Evolutionary conservation across 1,284 basidiomycete species (phyloP), one percentile per base, ranked within the genome.

Genomic region (Apiotrichum siamense): DNA sequence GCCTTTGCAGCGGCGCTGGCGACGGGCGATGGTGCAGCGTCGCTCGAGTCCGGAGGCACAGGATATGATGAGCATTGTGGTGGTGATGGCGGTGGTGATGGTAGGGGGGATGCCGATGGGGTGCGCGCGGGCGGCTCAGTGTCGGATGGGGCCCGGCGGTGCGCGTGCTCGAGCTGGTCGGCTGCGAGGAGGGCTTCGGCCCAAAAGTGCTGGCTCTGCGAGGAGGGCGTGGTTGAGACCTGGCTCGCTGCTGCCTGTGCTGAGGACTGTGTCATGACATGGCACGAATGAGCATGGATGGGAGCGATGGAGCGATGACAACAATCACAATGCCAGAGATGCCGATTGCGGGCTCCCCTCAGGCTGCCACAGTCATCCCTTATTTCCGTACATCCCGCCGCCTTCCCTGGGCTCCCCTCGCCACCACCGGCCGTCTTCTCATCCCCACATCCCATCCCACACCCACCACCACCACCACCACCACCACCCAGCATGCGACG

Each of bases 161-260:
- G 33, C 15, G 24, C 13, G n/a, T n/a, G 29, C 26, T 47, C 36
- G 25, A 39, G 26, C 18, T 37, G 12, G 18, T 27, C 36, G 12
- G 37, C 39, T 9, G 37, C 27, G 9, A 36, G 42, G 10, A 55
- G 33, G 5, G 49, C 54, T 38, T 51, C 42, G 4, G 50, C 38
- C 54, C 54, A 55, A 21, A 55, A 55, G 10, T 32, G 20, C 43
- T 41, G 44, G 25, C 33, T 33, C 26, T 46, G 42, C n/a, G 39
- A 42, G 33, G 47, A 40, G 26, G 47, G 35, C 29, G 49, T 12
- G n/a, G 21, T 21, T 9, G 29, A 35, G 33, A n/a, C 33, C 12
- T 35, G 33, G 33, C 29, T 31, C 13, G 12, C 17, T 35, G 33
- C 10, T 7, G 17, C 33, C 7, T n/a, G 10, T n/a, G 33, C 33